A percentile compares a stretch with the other conserved stretches of the same genome.
phyloP scores from a whole-genome alignment of 2,329 filamentous ascomycete genomes.

The Xylariaceae sp. region DNA sequence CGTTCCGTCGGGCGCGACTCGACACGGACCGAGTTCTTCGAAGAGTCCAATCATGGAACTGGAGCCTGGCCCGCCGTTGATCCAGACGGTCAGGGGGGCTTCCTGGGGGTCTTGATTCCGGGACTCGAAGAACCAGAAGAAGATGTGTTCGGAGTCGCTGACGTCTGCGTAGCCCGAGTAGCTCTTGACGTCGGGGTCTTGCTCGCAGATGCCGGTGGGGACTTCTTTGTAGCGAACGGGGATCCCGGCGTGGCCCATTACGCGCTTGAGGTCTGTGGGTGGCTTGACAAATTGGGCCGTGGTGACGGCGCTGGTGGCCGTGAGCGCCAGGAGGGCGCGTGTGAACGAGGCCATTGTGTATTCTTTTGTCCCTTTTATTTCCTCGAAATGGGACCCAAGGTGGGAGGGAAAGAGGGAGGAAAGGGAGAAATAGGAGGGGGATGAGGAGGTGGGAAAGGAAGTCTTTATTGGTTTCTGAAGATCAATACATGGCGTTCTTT shows the following conservation, averaged over 20 bases:
- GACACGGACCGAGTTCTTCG: constrained; percentile 38
- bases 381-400: too few species aligned
- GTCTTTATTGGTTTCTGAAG: too few species aligned
- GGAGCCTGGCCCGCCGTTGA: constrained; percentile 49
- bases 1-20: constrained; percentile 39
- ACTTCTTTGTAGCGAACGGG: constrained; percentile 45
- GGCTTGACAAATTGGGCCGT: constrained; percentile 28
- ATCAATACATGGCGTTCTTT: too few species aligned
- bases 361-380: too few species aligned
- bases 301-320: constrained; percentile 13
- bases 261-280: constrained; percentile 26
- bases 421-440: too few species aligned
- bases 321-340: constrained; percentile 18
- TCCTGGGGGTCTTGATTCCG: constrained; percentile 38
- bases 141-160: constrained; percentile 36
- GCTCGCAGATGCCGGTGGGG: constrained; percentile 41
- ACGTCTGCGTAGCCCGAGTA: constrained; percentile 41
- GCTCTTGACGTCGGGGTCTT: constrained; percentile 37
- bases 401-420: too few species aligned
- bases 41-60: constrained; percentile 52
- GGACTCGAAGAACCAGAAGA: constrained; percentile 48
- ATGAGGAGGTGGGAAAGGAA: too few species aligned
- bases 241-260: constrained; percentile 32
- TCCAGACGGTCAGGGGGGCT: constrained; percentile 46
- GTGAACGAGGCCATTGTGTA: constrained; percentile 21